phyloP scores from a whole-genome alignment of 2,329 filamentous ascomycete species.

The Botrytis aclada region DNA sequence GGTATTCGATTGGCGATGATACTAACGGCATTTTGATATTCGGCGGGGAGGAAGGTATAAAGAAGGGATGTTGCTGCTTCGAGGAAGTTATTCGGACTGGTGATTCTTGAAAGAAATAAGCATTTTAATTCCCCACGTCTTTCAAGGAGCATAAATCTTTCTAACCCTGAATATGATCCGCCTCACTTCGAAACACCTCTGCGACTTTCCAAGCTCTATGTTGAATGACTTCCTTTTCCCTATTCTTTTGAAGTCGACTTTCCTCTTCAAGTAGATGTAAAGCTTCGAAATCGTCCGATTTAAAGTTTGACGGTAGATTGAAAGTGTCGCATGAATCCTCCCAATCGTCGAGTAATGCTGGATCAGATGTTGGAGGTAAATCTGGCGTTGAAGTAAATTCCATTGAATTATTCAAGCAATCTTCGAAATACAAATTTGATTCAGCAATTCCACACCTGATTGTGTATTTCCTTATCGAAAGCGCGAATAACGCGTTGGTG shows the following conservation, averaged over 20 bases:
- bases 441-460: neutral
- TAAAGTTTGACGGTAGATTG: slow-evolving; percentile 27
- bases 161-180: slow-evolving; percentile 39
- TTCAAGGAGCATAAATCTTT: neutral
- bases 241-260: slow-evolving; percentile 42
- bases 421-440: neutral
- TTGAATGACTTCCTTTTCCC: slow-evolving; percentile 48
- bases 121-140: neutral
- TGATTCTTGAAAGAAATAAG: neutral
- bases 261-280: slow-evolving; percentile 43
- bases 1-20: slow-evolving; percentile 54
- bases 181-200: slow-evolving; percentile 50
- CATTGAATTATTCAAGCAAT: slow-evolving; percentile 24
- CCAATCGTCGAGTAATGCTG: slow-evolving; percentile 30
- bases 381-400: slow-evolving; percentile 27
- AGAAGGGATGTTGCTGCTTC: slow-evolving; percentile 9
- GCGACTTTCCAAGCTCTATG: slow-evolving; percentile 47
- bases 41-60: slow-evolving; percentile 12
- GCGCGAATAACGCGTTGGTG: slow-evolving; percentile 4
- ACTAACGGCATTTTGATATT: slow-evolving; percentile 52
- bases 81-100: slow-evolving; percentile 8
- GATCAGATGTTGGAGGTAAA: slow-evolving; percentile 31
- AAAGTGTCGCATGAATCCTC: slow-evolving; percentile 23
- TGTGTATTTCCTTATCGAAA: slow-evolving; percentile 1
- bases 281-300: slow-evolving; percentile 49